Percentiles rank a stretch among this genome's conserved stretches.
Evolutionary conservation across 306 rosid genomes (phyloP).

Genomic region (Aeschynomene evenia): DNA sequence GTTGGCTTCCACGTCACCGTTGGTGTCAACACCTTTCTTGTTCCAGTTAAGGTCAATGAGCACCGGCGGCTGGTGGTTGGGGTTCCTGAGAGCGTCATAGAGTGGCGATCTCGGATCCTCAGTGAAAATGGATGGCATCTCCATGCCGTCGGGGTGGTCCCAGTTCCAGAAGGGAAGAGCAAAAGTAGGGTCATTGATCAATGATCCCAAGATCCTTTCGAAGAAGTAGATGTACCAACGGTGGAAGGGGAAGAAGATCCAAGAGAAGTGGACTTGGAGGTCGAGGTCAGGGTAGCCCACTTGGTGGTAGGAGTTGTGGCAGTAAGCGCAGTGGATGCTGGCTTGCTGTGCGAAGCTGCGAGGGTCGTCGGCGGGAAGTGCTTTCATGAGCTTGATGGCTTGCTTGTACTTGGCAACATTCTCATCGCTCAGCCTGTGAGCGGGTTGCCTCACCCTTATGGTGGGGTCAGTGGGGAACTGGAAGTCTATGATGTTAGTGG

Average conservation of each 20-base stretch:
- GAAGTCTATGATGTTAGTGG: conserved; percentile 16
- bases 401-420: conserved; percentile 44
- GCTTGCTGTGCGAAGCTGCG: conserved; percentile 73
- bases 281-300: conserved; percentile 44
- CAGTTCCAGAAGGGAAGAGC: conserved; percentile 77
- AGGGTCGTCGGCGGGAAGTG: conserved; percentile 56
- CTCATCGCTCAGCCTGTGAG: conserved; percentile 38
- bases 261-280: conserved; percentile 54
- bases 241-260: conserved; percentile 75
- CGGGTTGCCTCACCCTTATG: conserved; percentile 38
- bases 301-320: conserved; percentile 61
- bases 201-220: conserved; percentile 58
- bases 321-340: conserved; percentile 69
- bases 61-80: conserved; percentile 50
- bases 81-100: conserved; percentile 36
- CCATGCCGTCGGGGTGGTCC: conserved; percentile 61
- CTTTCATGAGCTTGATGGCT: conserved; percentile 54
- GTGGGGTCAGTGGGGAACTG: background rate
- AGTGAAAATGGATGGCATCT: conserved; percentile 42
- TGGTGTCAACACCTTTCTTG: background rate
- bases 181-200: conserved; percentile 55
- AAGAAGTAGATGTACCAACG: conserved; percentile 64
- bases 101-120: conserved; percentile 45
- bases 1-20: conserved; percentile 19
- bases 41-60: conserved; percentile 43